phyloP scores from a whole-genome alignment of 441 rosid genomes.

The Gossypium schwendimanii region DNA sequence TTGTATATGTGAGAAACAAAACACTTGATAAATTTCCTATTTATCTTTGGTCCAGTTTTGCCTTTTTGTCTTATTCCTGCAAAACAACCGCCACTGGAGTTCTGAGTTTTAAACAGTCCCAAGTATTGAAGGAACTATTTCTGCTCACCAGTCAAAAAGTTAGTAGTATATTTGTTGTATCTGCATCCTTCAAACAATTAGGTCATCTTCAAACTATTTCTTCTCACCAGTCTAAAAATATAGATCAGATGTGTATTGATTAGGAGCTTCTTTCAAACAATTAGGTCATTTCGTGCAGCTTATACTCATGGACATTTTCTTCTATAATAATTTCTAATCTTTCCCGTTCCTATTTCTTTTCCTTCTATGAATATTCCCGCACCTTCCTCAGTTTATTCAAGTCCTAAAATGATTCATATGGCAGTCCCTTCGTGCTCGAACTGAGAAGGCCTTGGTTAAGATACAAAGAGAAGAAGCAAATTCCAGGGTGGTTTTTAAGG shows the following conservation, averaged over 20 bases:
- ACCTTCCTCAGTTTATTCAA: conserved; percentile 2
- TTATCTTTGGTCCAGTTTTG: not conserved
- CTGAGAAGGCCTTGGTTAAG: conserved; percentile 53
- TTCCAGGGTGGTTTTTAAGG: conserved; percentile 54
- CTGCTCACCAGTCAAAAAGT: not conserved
- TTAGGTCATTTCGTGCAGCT: not conserved
- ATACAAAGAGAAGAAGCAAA: conserved; percentile 39
- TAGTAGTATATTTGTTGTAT: not conserved
- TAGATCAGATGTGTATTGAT: not conserved
- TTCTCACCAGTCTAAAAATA: not conserved
- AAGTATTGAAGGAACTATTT: not conserved
- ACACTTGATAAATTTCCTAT: not conserved
- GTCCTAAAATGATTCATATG: conserved; percentile 13
- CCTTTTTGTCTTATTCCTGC: not conserved
- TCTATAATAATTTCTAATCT: not conserved
- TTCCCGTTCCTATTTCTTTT: not conserved
- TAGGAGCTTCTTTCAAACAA: not conserved
- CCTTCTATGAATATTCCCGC: not conserved
- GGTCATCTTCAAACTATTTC: not conserved
- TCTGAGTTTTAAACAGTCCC: not conserved
- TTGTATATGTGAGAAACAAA: not conserved
- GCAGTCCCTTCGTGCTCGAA: conserved; percentile 80
- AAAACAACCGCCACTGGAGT: not conserved
- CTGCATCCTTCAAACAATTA: not conserved
- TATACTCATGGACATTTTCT: not conserved